These are phyloP conservation scores for Kodamaea ohmeri DNA, from an alignment of 1,139 yeast species.

Conservation along the genomic window DNA sequence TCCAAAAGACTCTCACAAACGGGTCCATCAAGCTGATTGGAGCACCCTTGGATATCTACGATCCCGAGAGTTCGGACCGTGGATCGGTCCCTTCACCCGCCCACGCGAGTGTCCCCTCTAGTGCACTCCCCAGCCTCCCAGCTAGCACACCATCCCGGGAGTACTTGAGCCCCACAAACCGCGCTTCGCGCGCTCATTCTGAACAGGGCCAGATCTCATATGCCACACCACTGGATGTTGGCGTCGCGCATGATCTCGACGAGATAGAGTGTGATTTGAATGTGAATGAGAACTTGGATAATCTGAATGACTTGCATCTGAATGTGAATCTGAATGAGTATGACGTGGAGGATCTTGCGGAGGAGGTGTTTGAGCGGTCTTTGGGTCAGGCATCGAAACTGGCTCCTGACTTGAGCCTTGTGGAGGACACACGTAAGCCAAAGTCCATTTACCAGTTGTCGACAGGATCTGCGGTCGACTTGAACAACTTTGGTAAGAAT, in stretches of 20 bases:
- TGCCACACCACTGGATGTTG: conserved; percentile 8
- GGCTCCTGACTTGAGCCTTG: conserved; percentile 2
- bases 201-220: conserved; percentile 29
- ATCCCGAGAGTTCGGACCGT: conserved; percentile 7
- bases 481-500: conserved; percentile 41
- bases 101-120: conserved; percentile 5
- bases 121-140: conserved; percentile 6
- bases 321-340: neutral
- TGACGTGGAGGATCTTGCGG: no score
- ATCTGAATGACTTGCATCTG: neutral
- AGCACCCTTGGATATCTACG: conserved; percentile 9
- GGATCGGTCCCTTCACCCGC: conserved; percentile 2
- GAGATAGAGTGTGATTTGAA: conserved; percentile 11
- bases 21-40: conserved; percentile 15
- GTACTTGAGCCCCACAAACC: conserved; percentile 6
- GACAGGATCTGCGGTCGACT: conserved; percentile 43
- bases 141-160: no score
- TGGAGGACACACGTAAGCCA: neutral
- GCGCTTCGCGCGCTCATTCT: conserved; percentile 29
- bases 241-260: conserved; percentile 7
- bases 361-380: no score
- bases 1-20: conserved; percentile 28
- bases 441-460: conserved; percentile 26
- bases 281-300: neutral
- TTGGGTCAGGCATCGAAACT: neutral